These are phyloP conservation scores for Trichomonas gallinae DNA, from an alignment of 208 protist species.

Conservation along the genomic window DNA sequence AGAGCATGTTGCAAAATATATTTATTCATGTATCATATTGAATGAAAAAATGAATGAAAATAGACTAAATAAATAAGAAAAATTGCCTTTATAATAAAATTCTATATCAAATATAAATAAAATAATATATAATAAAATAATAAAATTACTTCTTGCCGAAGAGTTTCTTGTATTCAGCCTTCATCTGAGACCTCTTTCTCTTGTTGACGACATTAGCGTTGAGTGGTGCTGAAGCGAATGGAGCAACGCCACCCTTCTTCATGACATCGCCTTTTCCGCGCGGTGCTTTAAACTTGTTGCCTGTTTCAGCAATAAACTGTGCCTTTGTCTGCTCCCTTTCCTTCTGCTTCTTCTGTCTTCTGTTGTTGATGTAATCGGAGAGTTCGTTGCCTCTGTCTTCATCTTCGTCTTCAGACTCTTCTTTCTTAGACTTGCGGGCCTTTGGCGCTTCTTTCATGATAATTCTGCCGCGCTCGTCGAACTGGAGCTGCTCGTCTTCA, in stretches of 20 bases:
- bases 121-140: background rate
- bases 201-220: background rate
- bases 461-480: background rate
- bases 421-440: too few species aligned
- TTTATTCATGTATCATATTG: too few species aligned
- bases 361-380: background rate
- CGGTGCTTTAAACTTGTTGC: background rate
- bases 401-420: background rate
- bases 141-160: background rate
- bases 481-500: background rate
- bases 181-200: background rate
- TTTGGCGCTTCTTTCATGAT: background rate
- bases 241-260: background rate
- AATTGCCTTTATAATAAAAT: background rate
- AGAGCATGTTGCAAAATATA: too few species aligned
- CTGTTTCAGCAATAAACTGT: background rate
- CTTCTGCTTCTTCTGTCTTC: background rate
- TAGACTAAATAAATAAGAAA: too few species aligned
- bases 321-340: background rate
- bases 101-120: background rate
- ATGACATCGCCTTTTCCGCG: background rate
- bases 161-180: constrained; percentile 12
- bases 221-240: background rate
- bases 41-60: too few species aligned
- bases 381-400: background rate